Evolutionary conservation across 345 rosid genomes (phyloP).

Genomic region (Populus alba): DNA sequence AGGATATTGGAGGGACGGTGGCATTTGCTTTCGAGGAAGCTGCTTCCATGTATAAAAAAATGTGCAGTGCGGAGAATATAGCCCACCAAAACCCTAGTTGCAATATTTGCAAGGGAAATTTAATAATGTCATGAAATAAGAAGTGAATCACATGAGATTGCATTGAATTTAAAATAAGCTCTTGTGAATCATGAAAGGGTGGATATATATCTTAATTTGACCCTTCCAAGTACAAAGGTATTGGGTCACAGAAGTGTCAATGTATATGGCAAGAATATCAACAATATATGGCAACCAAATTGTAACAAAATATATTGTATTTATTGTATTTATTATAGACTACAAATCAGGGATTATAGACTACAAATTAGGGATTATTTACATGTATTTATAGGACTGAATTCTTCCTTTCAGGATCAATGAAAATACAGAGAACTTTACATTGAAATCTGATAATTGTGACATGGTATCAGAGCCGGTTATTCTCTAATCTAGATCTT

Average conservation of each 20-base stretch:
- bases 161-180: conserved; percentile 2
- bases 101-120: neutral
- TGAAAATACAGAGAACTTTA: no score
- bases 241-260: neutral
- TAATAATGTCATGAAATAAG: conserved; percentile 5
- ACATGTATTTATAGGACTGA: no score
- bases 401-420: no score
- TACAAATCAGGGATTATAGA: no score
- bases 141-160: conserved; percentile 12
- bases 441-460: no score
- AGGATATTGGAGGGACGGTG: neutral
- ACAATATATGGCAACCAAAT: no score
- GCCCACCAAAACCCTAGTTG: conserved; percentile 14
- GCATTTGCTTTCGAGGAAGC: conserved; percentile 7
- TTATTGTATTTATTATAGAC: no score
- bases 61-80: neutral
- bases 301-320: no score
- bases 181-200: conserved; percentile 14
- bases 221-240: conserved; percentile 1
- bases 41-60: neutral
- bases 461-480: no score
- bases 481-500: no score
- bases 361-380: no score
- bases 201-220: conserved; percentile 1
- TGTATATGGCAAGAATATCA: no score